phyloP scores from a whole-genome alignment of 129 eudicot species.

The Flaveria trinervia region DNA sequence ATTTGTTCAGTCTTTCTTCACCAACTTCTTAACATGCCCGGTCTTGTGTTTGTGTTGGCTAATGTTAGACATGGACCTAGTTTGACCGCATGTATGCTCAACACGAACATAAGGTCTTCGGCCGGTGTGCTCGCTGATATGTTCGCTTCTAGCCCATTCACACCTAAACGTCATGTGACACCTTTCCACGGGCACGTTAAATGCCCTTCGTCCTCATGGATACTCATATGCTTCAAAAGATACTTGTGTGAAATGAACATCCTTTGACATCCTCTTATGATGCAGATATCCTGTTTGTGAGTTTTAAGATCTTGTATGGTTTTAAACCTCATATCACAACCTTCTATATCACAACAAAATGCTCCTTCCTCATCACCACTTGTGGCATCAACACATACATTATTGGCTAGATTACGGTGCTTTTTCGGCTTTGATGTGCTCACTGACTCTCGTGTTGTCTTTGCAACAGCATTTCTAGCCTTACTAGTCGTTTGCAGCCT shows the following conservation, averaged over 20 bases:
- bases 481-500: too few species aligned
- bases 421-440: too few species aligned
- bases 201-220: constrained; percentile 54
- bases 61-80: constrained; percentile 89
- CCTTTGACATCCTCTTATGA: constrained; percentile 71
- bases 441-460: too few species aligned
- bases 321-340: constrained; percentile 77
- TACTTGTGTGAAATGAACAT: constrained; percentile 87
- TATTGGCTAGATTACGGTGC: constrained; percentile 35
- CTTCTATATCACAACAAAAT: constrained; percentile 64
- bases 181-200: constrained; percentile 68
- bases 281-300: constrained; percentile 71
- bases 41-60: constrained; percentile 90
- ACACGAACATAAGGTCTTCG: constrained; percentile 73
- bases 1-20: constrained; percentile 3
- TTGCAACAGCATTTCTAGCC: too few species aligned
- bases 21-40: constrained; percentile 70
- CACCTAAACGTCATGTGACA: constrained; percentile 85
- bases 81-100: constrained; percentile 79
- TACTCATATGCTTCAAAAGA: constrained; percentile 81
- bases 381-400: constrained; percentile 22
- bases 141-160: constrained; percentile 95
- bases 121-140: constrained; percentile 86
- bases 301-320: constrained; percentile 59
- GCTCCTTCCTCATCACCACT: constrained; percentile 52